These are phyloP conservation scores for Colletotrichum agaves DNA, from an alignment of 2,329 filamentous ascomycete species.

Conservation along the genomic window DNA sequence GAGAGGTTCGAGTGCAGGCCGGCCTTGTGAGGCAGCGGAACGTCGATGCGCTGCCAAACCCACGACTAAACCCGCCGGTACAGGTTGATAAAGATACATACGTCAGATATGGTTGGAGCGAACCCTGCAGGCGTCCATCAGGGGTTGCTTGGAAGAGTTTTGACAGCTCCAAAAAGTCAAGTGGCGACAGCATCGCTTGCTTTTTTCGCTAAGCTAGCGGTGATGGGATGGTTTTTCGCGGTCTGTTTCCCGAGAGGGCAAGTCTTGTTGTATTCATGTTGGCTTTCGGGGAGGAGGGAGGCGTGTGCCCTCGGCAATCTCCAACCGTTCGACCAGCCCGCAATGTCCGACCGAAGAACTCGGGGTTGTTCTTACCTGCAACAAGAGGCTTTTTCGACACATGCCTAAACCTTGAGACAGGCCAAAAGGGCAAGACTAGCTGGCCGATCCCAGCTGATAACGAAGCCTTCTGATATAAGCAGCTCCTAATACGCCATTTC, in stretches of 20 bases:
- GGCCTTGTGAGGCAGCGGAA: constrained; percentile 1
- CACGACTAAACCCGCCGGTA: no score
- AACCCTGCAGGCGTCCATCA: not conserved
- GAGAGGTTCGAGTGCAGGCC: not conserved
- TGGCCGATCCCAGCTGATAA: constrained; percentile 1
- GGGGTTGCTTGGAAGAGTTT: constrained; percentile 7
- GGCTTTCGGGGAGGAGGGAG: not conserved
- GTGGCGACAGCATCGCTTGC: not conserved
- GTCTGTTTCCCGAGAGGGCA: constrained; percentile 11
- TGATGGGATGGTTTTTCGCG: constrained; percentile 9
- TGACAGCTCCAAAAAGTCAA: not conserved
- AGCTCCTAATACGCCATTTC: not conserved
- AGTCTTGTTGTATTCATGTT: not conserved
- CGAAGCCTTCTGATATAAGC: not conserved
- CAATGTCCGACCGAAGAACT: constrained; percentile 4
- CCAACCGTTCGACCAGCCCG: constrained; percentile 2
- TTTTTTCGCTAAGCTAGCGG: not conserved
- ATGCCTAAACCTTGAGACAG: not conserved
- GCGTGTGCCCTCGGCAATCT: constrained; percentile 26
- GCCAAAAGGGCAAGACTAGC: not conserved
- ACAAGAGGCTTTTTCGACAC: constrained; percentile 6
- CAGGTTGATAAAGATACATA: not conserved
- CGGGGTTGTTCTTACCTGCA: not conserved
- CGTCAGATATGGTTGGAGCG: not conserved
- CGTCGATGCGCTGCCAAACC: not conserved